Evolutionary conservation across 2,329 filamentous ascomycete species (phyloP).

Genomic region (Parastagonospora avenae): DNA sequence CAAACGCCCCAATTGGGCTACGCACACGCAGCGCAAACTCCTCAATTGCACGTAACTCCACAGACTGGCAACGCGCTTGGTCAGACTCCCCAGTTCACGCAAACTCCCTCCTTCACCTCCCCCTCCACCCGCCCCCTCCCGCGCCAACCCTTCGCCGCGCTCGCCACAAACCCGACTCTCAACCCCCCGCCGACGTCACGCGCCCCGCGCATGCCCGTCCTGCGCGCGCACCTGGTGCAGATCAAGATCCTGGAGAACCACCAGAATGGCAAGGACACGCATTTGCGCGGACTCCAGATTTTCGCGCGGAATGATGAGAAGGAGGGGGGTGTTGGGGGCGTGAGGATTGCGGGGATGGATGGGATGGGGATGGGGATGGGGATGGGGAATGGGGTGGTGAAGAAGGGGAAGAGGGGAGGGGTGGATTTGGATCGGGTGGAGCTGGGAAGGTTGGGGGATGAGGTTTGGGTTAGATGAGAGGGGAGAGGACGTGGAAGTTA

Average conservation of each 20-base stretch:
- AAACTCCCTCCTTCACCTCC: slow-evolving; percentile 6
- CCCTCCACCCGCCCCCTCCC: slow-evolving; percentile 5
- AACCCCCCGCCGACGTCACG: slow-evolving; percentile 34
- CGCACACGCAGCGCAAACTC: neutral
- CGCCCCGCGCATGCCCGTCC: slow-evolving; percentile 72
- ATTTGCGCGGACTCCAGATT: slow-evolving; percentile 89
- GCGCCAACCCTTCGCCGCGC: slow-evolving; percentile 24
- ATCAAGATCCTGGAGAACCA: slow-evolving; percentile 94
- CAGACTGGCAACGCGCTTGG: neutral
- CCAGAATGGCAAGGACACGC: slow-evolving; percentile 99
- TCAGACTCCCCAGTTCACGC: neutral
- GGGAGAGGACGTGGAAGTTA: neutral
- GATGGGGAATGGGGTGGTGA: slow-evolving; percentile 17
- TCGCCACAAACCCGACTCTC: slow-evolving; percentile 20
- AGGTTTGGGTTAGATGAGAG: neutral
- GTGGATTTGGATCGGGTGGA: slow-evolving; percentile 8
- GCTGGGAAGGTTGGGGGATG: slow-evolving; percentile 8
- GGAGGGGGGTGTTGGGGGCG: slow-evolving; percentile 2
- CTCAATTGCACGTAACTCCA: slow-evolving; percentile 5
- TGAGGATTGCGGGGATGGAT: no score
- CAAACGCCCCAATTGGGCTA: neutral
- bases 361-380: slow-evolving; percentile 9
- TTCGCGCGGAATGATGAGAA: slow-evolving; percentile 60
- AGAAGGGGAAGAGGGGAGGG: slow-evolving; percentile 21
- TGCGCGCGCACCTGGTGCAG: slow-evolving; percentile 88